A percentile compares a stretch with the other conserved stretches of the same genome.
Conservation (phyloP, 768 basidiomycete genomes). For the Trametes cingulata region DNA sequence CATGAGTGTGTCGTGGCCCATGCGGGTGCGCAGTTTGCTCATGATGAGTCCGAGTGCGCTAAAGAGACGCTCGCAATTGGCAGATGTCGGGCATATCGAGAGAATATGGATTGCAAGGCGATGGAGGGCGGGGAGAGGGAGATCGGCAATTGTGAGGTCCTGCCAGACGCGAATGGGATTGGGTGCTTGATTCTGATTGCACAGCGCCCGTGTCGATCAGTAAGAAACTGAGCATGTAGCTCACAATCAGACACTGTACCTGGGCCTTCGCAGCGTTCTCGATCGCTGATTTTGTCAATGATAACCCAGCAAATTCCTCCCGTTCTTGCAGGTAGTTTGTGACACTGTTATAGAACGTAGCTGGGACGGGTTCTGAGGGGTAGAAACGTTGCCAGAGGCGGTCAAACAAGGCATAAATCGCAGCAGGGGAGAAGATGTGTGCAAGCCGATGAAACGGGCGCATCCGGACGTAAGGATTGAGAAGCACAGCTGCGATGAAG, state of each 20-base stretch:
- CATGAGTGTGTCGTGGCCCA: slow-evolving; percentile 4
- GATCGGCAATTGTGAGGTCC: neutral
- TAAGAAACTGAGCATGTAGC: too few species aligned
- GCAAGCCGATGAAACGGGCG: neutral
- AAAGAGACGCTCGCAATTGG: neutral
- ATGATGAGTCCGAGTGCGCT: neutral
- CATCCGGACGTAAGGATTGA: neutral
- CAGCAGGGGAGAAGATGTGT: neutral
- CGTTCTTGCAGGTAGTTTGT: neutral
- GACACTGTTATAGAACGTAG: neutral
- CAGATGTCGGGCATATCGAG: neutral
- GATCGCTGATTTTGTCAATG: neutral
- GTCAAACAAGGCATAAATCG: neutral
- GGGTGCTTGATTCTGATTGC: neutral
- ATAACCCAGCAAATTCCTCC: neutral
- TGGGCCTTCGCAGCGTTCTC: neutral
- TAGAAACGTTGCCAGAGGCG: neutral
- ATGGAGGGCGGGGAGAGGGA: neutral
- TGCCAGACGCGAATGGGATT: neutral
- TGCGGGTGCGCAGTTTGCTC: neutral
- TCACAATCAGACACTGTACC: neutral
- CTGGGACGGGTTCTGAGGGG: neutral
- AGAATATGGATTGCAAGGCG: neutral
- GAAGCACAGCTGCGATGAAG: slow-evolving; percentile 17
- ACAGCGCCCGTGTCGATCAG: too few species aligned